Evolutionary conservation across 2,329 filamentous ascomycete genomes (phyloP).

Genomic region (Botrytis fragariae): DNA sequence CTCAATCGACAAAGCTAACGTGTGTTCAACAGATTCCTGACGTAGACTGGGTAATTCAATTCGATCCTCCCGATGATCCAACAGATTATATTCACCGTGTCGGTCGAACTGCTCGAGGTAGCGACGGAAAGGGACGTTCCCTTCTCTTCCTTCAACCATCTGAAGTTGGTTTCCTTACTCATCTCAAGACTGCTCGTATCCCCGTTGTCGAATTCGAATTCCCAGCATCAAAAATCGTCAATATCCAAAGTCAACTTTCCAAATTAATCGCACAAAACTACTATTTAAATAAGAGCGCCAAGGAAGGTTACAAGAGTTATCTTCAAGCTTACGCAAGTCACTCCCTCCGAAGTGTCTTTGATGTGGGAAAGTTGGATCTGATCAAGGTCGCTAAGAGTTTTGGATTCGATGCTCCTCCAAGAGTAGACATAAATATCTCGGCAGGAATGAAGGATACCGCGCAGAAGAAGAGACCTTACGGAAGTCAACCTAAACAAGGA

Average conservation of each 20-base stretch:
- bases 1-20: neutral
- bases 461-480: conserved; percentile 66
- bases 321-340: conserved; percentile 93
- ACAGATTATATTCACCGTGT: conserved; percentile 94
- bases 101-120: conserved; percentile 85
- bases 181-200: conserved; percentile 87
- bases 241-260: conserved; percentile 87
- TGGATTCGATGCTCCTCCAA: conserved; percentile 72
- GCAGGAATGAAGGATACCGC: conserved; percentile 76
- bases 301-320: conserved; percentile 81
- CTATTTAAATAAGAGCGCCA: conserved; percentile 85
- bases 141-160: conserved; percentile 91
- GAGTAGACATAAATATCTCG: conserved; percentile 75
- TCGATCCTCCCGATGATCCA: conserved; percentile 89
- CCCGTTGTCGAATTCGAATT: conserved; percentile 97
- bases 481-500: conserved; percentile 70
- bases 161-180: conserved; percentile 87
- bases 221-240: conserved; percentile 85
- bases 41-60: conserved; percentile 96
- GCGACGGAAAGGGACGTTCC: conserved; percentile 78
- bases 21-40: conserved; percentile 65
- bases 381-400: conserved; percentile 83
- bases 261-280: conserved; percentile 94
- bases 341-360: conserved; percentile 77
- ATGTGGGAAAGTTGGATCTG: conserved; percentile 77